These are phyloP conservation scores for Aciculosporium take DNA, from an alignment of 2,329 filamentous ascomycete species.

Conservation along the genomic window DNA sequence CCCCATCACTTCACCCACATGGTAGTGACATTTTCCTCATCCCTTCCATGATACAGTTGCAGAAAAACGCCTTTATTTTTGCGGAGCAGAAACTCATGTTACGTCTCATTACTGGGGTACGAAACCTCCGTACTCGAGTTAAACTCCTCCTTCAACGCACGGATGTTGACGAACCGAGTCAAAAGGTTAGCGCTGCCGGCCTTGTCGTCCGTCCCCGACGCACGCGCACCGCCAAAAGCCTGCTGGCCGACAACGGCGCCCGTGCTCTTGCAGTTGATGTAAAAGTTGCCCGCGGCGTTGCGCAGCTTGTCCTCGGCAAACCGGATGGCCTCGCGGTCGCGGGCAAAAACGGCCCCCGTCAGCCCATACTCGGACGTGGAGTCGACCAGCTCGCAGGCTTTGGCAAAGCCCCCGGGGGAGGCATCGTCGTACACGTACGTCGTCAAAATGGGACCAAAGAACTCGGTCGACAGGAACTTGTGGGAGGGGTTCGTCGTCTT, in stretches of 20 bases:
- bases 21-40: too few species aligned
- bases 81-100: conserved; percentile 6
- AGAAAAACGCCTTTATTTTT: background rate
- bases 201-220: conserved; percentile 61
- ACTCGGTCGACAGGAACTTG: conserved; percentile 59
- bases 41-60: background rate
- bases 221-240: conserved; percentile 54
- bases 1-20: too few species aligned
- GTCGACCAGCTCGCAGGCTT: conserved; percentile 51
- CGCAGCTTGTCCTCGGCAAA: conserved; percentile 57
- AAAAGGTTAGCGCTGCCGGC: conserved; percentile 51
- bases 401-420: conserved; percentile 39
- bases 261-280: conserved; percentile 73
- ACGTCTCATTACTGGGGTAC: conserved; percentile 60
- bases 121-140: conserved; percentile 43
- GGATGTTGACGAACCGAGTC: conserved; percentile 50
- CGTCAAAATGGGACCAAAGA: conserved; percentile 68
- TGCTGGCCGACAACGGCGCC: conserved; percentile 61
- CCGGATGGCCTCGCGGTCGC: conserved; percentile 50
- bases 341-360: conserved; percentile 62
- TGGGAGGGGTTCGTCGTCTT: conserved; percentile 58
- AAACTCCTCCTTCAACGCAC: conserved; percentile 66
- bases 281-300: conserved; percentile 69
- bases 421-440: conserved; percentile 66
- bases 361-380: conserved; percentile 61